Conservation (phyloP, 371 early-diverging fungal genomes). For the Syncephalastrum contaminatum region DNA sequence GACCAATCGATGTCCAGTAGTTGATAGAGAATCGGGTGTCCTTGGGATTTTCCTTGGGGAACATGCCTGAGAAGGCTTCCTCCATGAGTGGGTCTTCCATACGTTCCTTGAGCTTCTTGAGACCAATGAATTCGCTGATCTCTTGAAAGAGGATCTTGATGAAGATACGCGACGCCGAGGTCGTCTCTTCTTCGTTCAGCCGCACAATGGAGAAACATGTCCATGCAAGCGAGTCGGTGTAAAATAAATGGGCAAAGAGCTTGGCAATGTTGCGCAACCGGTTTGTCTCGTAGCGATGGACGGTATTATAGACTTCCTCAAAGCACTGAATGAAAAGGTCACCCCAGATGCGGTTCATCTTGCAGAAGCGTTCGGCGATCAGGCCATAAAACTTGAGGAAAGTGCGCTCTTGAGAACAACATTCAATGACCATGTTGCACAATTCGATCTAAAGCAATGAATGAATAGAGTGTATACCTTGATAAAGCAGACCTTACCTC, state of each 20-base stretch:
- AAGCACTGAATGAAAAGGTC: conserved; percentile 77
- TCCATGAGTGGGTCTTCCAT: conserved; percentile 66
- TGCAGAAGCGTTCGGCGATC: conserved; percentile 93
- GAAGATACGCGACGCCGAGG: conserved; percentile 96
- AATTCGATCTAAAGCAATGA: conserved; percentile 66
- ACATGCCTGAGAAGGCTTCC: conserved; percentile 79
- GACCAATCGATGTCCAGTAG: conserved; percentile 93
- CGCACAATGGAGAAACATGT: conserved; percentile 75
- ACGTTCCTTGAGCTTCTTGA: conserved; percentile 74
- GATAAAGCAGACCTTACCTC: conserved; percentile 47
- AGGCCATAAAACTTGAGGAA: conserved; percentile 93
- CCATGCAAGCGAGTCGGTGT: conserved; percentile 88
- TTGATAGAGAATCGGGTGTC: conserved; percentile 97
- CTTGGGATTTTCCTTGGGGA: conserved; percentile 87
- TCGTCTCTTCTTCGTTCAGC: conserved; percentile 91
- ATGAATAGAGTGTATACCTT: conserved; percentile 3
- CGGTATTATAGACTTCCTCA: conserved; percentile 81
- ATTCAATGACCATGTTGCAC: conserved; percentile 96
- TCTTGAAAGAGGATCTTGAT: conserved; percentile 94
- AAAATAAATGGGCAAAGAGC: conserved; percentile 88
- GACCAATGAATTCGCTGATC: conserved; percentile 81
- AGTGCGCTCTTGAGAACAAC: conserved; percentile 94
- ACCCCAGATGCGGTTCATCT: conserved; percentile 80
- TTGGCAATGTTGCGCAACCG: conserved; percentile 91
- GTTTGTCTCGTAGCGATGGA: conserved; percentile 94